phyloP scores from a whole-genome alignment of 2,329 filamentous ascomycete species.

The Neonectria magnoliae region DNA sequence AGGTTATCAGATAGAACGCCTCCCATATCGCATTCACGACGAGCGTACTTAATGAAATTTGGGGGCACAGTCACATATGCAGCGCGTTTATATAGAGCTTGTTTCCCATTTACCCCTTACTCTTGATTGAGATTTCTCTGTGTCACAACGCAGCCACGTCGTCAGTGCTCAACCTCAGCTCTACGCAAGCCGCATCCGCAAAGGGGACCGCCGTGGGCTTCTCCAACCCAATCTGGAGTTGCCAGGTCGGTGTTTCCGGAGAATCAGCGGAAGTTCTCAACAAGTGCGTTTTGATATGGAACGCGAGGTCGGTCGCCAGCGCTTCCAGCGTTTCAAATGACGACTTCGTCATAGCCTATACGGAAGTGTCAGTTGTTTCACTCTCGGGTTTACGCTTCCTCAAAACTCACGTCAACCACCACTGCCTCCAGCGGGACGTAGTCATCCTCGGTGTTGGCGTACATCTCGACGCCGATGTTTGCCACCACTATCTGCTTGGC shows the following conservation, averaged over 20 bases:
- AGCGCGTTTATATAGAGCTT: background rate
- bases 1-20: background rate
- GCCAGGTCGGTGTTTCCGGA: constrained; percentile 46
- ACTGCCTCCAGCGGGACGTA: constrained; percentile 67
- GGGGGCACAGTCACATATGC: background rate
- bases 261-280: background rate
- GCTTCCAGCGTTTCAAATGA: constrained; percentile 72
- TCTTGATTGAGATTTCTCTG: background rate
- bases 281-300: constrained; percentile 57
- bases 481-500: constrained; percentile 74
- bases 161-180: constrained; percentile 52
- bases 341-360: constrained; percentile 63
- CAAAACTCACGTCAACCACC: constrained; percentile 66
- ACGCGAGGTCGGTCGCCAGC: constrained; percentile 60
- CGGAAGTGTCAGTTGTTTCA: constrained; percentile 1
- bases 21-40: constrained; percentile 1
- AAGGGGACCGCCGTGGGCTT: constrained; percentile 80
- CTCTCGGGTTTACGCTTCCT: background rate
- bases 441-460: constrained; percentile 57
- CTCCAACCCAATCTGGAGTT: constrained; percentile 70
- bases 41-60: background rate
- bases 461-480: constrained; percentile 69
- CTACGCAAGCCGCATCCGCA: constrained; percentile 76
- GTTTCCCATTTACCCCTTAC: background rate
- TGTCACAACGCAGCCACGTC: constrained; percentile 26